phyloP scores from a whole-genome alignment of 2,329 filamentous ascomycete genomes.

The Monilinia fructicola region DNA sequence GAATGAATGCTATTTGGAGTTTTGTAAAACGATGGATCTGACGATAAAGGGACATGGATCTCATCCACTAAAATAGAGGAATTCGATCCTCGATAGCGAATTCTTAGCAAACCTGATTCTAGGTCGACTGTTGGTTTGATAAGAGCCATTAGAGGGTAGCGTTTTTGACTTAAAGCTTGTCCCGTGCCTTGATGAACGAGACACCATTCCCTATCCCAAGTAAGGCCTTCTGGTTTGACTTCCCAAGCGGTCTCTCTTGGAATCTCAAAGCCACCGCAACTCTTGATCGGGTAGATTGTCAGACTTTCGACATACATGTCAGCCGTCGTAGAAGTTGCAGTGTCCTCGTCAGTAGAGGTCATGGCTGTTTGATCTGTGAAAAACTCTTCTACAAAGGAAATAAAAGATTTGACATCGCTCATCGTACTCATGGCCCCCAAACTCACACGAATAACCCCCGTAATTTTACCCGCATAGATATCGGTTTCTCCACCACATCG shows the following conservation, averaged over 20 bases:
- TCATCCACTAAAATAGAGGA: conserved; percentile 38
- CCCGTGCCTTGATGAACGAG: conserved; percentile 84
- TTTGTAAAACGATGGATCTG: conserved; percentile 59
- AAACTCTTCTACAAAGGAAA: conserved; percentile 71
- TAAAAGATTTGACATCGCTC: conserved; percentile 69
- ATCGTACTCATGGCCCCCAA: conserved; percentile 86
- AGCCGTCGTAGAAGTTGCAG: not conserved
- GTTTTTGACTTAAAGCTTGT: conserved; percentile 83
- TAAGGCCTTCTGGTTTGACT: conserved; percentile 76
- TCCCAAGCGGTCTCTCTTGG: conserved; percentile 68
- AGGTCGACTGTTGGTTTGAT: conserved; percentile 76
- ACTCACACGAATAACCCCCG: conserved; percentile 81
- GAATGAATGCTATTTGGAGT: conserved; percentile 43
- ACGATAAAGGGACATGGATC: conserved; percentile 63
- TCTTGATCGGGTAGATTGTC: conserved; percentile 89
- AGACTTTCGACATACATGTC: conserved; percentile 59
- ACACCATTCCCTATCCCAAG: conserved; percentile 97
- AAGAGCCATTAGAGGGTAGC: conserved; percentile 83
- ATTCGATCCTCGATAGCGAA: conserved; percentile 51
- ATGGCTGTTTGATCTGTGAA: conserved; percentile 41
- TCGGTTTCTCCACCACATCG: conserved; percentile 83
- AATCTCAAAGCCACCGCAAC: conserved; percentile 77
- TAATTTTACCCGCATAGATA: conserved; percentile 79
- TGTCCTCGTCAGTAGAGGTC: not conserved
- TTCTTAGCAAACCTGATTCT: conserved; percentile 59